Evolutionary conservation across 352 stramenopile species (phyloP).

Genomic region (Globisporangium rhizosaccharum): DNA sequence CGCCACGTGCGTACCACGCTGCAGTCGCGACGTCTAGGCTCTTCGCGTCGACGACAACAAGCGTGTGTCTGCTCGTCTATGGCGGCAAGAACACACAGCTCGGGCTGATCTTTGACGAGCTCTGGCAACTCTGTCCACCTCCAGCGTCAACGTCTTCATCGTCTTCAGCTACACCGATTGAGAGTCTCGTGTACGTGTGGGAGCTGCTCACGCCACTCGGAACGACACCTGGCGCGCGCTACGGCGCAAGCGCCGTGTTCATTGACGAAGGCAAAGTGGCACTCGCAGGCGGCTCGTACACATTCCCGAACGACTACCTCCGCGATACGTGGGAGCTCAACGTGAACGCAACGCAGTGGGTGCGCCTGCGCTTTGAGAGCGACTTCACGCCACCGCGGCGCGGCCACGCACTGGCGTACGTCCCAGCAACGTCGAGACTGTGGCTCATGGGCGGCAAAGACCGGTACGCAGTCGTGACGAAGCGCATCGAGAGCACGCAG

Average conservation of each 20-base stretch:
- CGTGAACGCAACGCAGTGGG: slow-evolving; percentile 60
- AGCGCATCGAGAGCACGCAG: slow-evolving; percentile 39
- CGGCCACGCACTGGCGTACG: slow-evolving; percentile 47
- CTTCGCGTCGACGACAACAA: slow-evolving; percentile 17
- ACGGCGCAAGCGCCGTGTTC: slow-evolving; percentile 44
- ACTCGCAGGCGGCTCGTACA: slow-evolving; percentile 57
- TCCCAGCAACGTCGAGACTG: slow-evolving; percentile 22
- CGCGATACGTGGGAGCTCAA: slow-evolving; percentile 70
- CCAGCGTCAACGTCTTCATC: background rate
- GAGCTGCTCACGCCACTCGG: slow-evolving; percentile 43
- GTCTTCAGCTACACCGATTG: slow-evolving; percentile 15
- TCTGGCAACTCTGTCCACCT: slow-evolving; percentile 60
- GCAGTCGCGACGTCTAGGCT: slow-evolving; percentile 33
- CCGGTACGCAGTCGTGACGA: slow-evolving; percentile 51
- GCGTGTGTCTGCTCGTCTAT: slow-evolving; percentile 47
- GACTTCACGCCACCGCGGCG: slow-evolving; percentile 47
- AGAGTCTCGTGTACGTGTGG: slow-evolving; percentile 47
- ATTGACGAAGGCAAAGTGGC: slow-evolving; percentile 57
- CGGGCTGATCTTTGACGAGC: slow-evolving; percentile 56
- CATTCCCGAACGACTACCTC: slow-evolving; percentile 74
- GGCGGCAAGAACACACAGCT: slow-evolving; percentile 43
- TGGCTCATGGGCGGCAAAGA: slow-evolving; percentile 63
- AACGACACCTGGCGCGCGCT: slow-evolving; percentile 47
- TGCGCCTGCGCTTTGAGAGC: slow-evolving; percentile 39
- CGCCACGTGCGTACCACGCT: slow-evolving; percentile 41